Base-by-base conservation (phyloP, 768 basidiomycete species). In the Boletus coccyginus region DNA sequence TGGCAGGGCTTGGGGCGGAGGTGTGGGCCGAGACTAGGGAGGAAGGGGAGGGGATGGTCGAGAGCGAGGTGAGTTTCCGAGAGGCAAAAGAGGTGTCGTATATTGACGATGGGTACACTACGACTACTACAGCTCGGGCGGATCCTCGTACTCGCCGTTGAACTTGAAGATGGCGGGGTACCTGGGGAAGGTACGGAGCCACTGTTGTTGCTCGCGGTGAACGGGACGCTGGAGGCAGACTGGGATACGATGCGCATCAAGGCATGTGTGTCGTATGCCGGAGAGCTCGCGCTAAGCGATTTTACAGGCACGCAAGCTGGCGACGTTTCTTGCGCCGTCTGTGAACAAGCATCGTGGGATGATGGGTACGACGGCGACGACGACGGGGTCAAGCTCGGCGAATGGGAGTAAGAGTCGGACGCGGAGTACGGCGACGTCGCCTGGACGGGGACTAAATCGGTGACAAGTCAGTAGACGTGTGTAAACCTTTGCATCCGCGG, bases 11-110 rank as follows among this genome's bases (percentile, higher is more conserved):
- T 32, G 82, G 83, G 41, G 82, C 83, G 11, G 89, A 91, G 68
- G 77, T 90, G 35, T 92, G 90, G 90, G 83, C 83, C 49, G 90
- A 92, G 71, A 88, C 85, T 29, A 78, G 76, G 57, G 84, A 81
- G 24, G 78, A 70, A 10, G 59, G 42, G 6, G 64, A 65, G 19
- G 88, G 87, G 17, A 87, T 87, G 84, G 86, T 85, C 4, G 89
- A 92, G 57, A 85, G 86, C 68, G 89, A 92, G 81, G 90, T 90
- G 62, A 63, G 77, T 69, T 24, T 13, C 27, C 24, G 32, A 16
- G 13, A 6, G 27, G 27, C 43, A 10, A 7, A 4, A n/a, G 31
- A 16, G 16, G 14, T 11, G 11, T 11, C 24, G 24, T 45, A 9
- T 21, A 21, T 47, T 39, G 29, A 50, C 27, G 38, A 43, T 24